phyloP scores from a whole-genome alignment of 805 yeast species.

The Candida caryicola region DNA sequence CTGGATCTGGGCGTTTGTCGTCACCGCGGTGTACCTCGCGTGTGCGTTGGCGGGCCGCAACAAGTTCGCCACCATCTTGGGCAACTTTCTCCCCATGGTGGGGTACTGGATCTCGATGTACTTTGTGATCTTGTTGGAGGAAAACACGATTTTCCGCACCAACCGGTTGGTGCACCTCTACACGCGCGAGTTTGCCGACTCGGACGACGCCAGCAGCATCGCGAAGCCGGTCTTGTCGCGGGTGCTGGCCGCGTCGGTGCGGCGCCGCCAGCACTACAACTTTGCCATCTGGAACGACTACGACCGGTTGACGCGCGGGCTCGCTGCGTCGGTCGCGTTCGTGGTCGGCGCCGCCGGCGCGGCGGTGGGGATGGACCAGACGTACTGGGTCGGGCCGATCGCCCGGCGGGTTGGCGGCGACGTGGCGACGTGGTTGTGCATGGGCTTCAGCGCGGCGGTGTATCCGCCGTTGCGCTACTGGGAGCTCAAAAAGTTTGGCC shows the following conservation, averaged over 20 bases:
- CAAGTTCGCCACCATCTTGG: conserved; percentile 31
- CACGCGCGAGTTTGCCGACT: conserved; percentile 27
- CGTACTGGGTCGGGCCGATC: conserved; percentile 75
- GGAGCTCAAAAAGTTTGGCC: conserved; percentile 54
- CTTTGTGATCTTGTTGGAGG: conserved; percentile 33
- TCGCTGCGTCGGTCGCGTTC: conserved; percentile 68
- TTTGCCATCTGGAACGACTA: conserved; percentile 73
- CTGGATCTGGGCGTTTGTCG: conserved; percentile 36
- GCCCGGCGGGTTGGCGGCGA: conserved; percentile 71
- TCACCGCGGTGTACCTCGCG: conserved; percentile 32
- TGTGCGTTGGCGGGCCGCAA: conserved; percentile 33
- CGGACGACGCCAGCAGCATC: conserved; percentile 1
- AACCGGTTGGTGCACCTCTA: conserved; percentile 31
- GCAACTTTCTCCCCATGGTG: conserved; percentile 41
- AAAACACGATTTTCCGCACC: conserved; percentile 37
- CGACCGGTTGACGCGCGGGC: conserved; percentile 59
- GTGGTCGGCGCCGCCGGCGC: conserved; percentile 76
- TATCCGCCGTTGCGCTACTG: conserved; percentile 65
- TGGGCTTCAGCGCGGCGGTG: conserved; percentile 63
- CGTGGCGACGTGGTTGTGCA: conserved; percentile 74
- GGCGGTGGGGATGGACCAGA: conserved; percentile 84
- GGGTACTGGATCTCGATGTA: conserved; percentile 43
- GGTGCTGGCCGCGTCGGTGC: neutral
- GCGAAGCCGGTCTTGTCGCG: neutral
- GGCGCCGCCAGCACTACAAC: conserved; percentile 49